Base-by-base conservation (phyloP, 2,329 filamentous ascomycete genomes). In the Calonectria honghensis region DNA sequence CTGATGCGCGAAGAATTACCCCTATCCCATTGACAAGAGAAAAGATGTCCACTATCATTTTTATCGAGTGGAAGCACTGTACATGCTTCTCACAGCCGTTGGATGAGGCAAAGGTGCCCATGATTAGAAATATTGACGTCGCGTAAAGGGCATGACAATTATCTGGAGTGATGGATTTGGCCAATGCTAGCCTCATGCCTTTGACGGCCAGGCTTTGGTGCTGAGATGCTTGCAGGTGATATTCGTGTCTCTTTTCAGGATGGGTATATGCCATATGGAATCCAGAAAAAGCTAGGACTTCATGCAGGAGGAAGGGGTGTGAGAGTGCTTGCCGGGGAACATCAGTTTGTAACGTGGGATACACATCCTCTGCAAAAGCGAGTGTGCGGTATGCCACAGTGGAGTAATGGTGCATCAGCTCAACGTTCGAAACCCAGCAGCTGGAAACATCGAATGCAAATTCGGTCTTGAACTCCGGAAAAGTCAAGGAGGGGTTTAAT, bases 341-440 rank as follows among this genome's bases (percentile, higher is more conserved):
- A 1, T 72, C 67, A 2, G 57, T 65, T 13, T 79, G 77, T 1
- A 79, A 73, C 0, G 76, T 77, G 0, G 67, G 41, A 10, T 48
- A 45, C 3, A 78, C 73, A 3, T 52, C 45, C 7, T 75, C 74
- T 4, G 73, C 61, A 11, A 75, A 76, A 13, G 68, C 59, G 31
- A 79, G 63, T 1, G 77, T 79, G 29, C 71, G 74, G 57, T 79
- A 79, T 1, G 77, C 72, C 6, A 77, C 66, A 1, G 77, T 77
- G 0, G 76, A 74, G 45, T 79, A 79, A 35, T 79, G 77, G 51
- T 75, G 59, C 74, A 79, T 79, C 0, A 79, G 45, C 37, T 79
- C 77, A 2, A 35, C 57, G 16, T 37, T 61, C 29, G 57, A 61
- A 61, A 61, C 57, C 35, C 57, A 61, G 35, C 57, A 61, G 16